Percentiles rank a stretch among this genome's conserved stretches.
Conservation (phyloP, 2,329 filamentous ascomycete genomes). For the Parafenestella ontariensis region DNA sequence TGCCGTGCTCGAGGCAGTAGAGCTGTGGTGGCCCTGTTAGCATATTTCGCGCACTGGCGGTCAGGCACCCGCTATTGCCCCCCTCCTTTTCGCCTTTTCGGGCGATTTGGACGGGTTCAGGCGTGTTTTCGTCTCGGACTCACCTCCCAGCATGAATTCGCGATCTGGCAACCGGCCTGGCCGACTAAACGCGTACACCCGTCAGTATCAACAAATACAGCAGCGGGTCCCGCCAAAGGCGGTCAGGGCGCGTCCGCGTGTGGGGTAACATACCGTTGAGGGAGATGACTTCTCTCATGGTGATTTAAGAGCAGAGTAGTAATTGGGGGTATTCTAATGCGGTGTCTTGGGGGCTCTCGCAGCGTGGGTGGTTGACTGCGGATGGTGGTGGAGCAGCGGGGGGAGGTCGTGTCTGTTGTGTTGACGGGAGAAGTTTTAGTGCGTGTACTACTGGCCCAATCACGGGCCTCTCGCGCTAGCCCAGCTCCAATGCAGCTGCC, state of each 20-base stretch:
- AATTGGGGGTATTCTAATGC: slow-evolving; percentile 44
- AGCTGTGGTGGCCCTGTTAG: slow-evolving; percentile 66
- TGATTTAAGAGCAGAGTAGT: slow-evolving; percentile 52
- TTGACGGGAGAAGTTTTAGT: slow-evolving; percentile 22
- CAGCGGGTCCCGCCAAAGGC: slow-evolving; percentile 40
- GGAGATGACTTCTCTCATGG: slow-evolving; percentile 99
- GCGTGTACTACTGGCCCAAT: slow-evolving; percentile 6
- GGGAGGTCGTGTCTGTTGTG: slow-evolving; percentile 27
- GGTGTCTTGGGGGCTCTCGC: slow-evolving; percentile 8
- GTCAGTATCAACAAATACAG: slow-evolving; percentile 59
- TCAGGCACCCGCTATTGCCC: slow-evolving; percentile 42
- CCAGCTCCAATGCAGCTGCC: slow-evolving; percentile 11
- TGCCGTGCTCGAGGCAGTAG: slow-evolving; percentile 99
- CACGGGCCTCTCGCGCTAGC: slow-evolving; percentile 16
- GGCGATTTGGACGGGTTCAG: slow-evolving; percentile 8
- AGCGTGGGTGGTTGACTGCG: slow-evolving; percentile 27
- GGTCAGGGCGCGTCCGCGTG: slow-evolving; percentile 52
- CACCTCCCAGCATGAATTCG: slow-evolving; percentile 99
- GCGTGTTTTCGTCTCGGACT: slow-evolving; percentile 53
- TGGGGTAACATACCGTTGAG: slow-evolving; percentile 82
- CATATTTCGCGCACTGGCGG: slow-evolving; percentile 38
- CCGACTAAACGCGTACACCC: slow-evolving; percentile 74
- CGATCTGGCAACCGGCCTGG: slow-evolving; percentile 99
- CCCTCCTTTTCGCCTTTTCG: slow-evolving; percentile 22
- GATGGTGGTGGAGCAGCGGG: slow-evolving; percentile 26